phyloP scores from a whole-genome alignment of 2,329 filamentous ascomycete species.

The Hypoxylon sp. region DNA sequence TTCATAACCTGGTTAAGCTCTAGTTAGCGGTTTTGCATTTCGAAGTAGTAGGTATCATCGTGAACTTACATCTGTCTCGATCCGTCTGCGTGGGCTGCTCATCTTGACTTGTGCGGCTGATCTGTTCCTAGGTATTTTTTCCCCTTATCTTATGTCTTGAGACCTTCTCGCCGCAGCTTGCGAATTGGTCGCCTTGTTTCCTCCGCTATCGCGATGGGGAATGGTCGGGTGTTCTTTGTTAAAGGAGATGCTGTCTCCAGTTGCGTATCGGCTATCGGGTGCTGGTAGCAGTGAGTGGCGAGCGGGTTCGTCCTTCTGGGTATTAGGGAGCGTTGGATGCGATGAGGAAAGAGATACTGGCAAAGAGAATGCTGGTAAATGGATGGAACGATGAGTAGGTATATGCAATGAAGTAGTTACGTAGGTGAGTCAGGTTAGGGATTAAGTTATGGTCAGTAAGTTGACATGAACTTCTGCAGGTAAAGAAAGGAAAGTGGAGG shows the following conservation, averaged over 20 bases:
- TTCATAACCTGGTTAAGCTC: constrained; percentile 50
- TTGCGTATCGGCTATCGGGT: constrained; percentile 18
- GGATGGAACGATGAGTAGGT: constrained; percentile 12
- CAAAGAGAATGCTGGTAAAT: constrained; percentile 9
- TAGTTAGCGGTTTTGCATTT: constrained; percentile 32
- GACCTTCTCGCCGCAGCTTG: neutral
- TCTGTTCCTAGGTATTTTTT: constrained; percentile 1
- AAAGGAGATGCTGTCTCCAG: constrained; percentile 28
- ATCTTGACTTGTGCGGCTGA: constrained; percentile 43
- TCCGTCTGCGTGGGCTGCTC: constrained; percentile 52
- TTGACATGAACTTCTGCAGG: neutral
- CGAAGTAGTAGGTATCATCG: neutral
- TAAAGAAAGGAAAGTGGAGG: constrained; percentile 32
- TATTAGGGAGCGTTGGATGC: constrained; percentile 15
- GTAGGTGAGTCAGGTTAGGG: constrained; percentile 9
- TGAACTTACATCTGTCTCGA: constrained; percentile 53
- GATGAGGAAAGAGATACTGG: constrained; percentile 28
- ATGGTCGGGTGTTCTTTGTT: constrained; percentile 5
- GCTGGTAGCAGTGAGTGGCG: constrained; percentile 1
- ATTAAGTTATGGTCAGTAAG: constrained; percentile 7
- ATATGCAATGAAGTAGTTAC: constrained; percentile 5
- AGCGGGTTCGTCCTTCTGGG: neutral
- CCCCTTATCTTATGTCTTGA: constrained; percentile 1
- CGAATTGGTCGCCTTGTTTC: neutral
- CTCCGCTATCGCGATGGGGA: neutral